phyloP scores from a whole-genome alignment of 225 moss, liverwort and hornwort genomes.

The Neckera pumila region DNA sequence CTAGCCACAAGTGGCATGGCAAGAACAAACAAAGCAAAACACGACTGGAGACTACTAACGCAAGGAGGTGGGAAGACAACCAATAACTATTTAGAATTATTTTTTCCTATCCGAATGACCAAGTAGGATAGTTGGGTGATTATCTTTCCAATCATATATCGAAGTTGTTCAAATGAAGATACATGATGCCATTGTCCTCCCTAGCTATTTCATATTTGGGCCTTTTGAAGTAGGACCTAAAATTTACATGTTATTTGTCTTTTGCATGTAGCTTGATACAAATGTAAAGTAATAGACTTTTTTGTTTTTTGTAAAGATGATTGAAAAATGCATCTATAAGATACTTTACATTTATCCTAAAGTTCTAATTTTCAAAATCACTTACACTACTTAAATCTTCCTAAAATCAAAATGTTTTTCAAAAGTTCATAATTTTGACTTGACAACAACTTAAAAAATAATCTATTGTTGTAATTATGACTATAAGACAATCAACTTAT shows the following conservation, averaged over 20 bases:
- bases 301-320: not conserved
- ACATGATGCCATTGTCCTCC: not conserved
- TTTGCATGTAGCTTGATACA: rapidly evolving
- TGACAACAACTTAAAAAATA: rapidly evolving
- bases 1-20: no score
- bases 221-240: not conserved
- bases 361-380: rapidly evolving
- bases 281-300: rapidly evolving
- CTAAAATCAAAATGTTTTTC: not conserved
- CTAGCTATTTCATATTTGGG: not conserved
- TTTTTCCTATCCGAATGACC: rapidly evolving
- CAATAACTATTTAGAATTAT: not conserved
- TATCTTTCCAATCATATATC: no score
- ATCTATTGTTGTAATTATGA: not conserved
- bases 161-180: not conserved
- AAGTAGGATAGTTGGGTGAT: not conserved
- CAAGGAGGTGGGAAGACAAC: no score
- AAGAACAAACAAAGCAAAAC: no score
- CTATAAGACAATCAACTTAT: not conserved
- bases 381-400: not conserved
- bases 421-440: not conserved
- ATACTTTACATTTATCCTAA: not conserved
- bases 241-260: not conserved
- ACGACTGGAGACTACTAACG: no score
- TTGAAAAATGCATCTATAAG: rapidly evolving